Conservation (phyloP, 192 early-diverging fungal genomes). For the Coemansia asiatica region DNA sequence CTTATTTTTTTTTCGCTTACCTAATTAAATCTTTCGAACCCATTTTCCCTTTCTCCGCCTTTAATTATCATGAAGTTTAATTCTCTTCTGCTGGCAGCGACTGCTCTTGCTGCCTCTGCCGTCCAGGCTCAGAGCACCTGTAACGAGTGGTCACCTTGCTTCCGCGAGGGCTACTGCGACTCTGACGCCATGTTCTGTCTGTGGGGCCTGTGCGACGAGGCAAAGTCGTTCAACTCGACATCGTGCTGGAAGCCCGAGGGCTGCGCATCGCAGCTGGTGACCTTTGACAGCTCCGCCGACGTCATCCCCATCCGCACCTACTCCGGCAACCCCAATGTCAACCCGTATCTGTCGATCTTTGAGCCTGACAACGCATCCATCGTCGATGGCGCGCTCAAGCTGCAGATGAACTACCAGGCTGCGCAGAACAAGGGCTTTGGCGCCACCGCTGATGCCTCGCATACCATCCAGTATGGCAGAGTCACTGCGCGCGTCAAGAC, state of each 20-base stretch:
- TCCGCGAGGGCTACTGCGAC: conserved; percentile 55
- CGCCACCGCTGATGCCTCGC: conserved; percentile 49
- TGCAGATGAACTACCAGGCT: conserved; percentile 42
- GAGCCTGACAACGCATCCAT: conserved; percentile 36
- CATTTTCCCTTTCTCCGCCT: neutral
- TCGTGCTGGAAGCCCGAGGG: conserved; percentile 48
- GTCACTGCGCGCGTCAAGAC: conserved; percentile 62
- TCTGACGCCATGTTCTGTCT: conserved; percentile 48
- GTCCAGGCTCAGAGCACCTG: conserved; percentile 37
- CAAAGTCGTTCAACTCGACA: conserved; percentile 46
- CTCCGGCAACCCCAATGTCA: conserved; percentile 30
- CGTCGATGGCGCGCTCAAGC: conserved; percentile 23
- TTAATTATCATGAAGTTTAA: conserved; percentile 17
- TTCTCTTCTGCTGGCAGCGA: conserved; percentile 16
- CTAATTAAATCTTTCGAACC: no score
- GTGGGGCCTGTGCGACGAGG: conserved; percentile 44
- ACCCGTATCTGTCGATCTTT: conserved; percentile 53
- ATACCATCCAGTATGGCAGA: conserved; percentile 60
- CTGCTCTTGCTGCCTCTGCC: conserved; percentile 23
- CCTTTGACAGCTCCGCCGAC: conserved; percentile 38
- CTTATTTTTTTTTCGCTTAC: neutral
- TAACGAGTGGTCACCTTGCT: conserved; percentile 51
- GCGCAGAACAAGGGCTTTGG: conserved; percentile 60
- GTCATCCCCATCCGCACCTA: conserved; percentile 29
- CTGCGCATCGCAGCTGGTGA: conserved; percentile 32